phyloP scores from a whole-genome alignment of 345 rosid species.

The Gossypium mustelinum region DNA sequence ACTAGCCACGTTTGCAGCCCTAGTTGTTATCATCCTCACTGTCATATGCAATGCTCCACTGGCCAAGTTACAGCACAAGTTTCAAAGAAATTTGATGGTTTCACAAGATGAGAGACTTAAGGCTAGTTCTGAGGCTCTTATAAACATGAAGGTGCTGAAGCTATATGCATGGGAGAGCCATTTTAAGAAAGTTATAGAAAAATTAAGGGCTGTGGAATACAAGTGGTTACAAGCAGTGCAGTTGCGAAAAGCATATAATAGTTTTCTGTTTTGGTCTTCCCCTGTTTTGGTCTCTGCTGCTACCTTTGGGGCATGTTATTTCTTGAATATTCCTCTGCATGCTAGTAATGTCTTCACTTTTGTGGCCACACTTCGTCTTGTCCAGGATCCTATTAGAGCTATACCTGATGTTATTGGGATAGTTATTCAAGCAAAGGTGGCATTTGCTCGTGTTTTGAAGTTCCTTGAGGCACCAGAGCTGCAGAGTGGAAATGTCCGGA shows the following conservation, averaged over 20 bases:
- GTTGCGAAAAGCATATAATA: slow-evolving; percentile 60
- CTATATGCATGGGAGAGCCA: slow-evolving; percentile 90
- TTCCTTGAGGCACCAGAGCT: slow-evolving; percentile 93
- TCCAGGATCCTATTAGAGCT: slow-evolving; percentile 76
- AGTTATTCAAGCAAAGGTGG: slow-evolving; percentile 84
- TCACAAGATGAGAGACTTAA: slow-evolving; percentile 78
- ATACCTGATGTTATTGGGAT: slow-evolving; percentile 88
- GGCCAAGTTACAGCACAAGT: slow-evolving; percentile 88
- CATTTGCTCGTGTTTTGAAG: slow-evolving; percentile 65
- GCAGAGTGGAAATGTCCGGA: slow-evolving; percentile 43
- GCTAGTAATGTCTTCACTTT: slow-evolving; percentile 92
- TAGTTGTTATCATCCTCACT: slow-evolving; percentile 64
- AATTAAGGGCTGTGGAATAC: slow-evolving; percentile 52
- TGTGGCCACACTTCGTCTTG: slow-evolving; percentile 81
- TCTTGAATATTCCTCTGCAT: slow-evolving; percentile 64
- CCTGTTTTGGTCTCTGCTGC: slow-evolving; percentile 89
- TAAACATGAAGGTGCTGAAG: slow-evolving; percentile 91
- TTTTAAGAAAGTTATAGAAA: slow-evolving; percentile 78
- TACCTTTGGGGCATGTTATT: slow-evolving; percentile 80
- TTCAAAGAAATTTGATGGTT: slow-evolving; percentile 71
- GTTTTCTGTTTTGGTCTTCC: slow-evolving; percentile 79
- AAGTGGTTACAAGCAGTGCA: slow-evolving; percentile 81
- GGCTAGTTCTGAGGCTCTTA: slow-evolving; percentile 77
- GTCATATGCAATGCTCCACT: slow-evolving; percentile 82
- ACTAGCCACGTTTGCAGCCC: slow-evolving; percentile 75